Conservation (phyloP, 2,329 filamentous ascomycete genomes). For the Ilyonectria destructans region DNA sequence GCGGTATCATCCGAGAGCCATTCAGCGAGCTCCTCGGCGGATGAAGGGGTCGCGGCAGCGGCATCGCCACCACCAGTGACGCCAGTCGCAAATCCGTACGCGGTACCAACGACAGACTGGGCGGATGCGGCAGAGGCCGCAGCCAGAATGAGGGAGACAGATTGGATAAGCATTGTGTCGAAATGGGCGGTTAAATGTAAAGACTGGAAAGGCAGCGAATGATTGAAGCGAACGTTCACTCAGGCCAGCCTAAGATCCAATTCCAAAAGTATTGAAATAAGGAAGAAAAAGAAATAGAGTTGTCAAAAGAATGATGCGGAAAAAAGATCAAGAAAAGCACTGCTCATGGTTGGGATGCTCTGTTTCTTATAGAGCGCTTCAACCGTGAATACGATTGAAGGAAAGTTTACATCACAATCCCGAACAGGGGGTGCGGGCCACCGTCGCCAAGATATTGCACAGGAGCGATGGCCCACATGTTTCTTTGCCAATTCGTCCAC, state of each 20-base stretch:
- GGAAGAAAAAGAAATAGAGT: background rate
- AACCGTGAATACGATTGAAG: background rate
- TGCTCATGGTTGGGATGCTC: background rate
- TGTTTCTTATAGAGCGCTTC: background rate
- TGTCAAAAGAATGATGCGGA: background rate
- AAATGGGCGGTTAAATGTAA: slow-evolving; percentile 4
- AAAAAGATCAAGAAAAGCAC: background rate
- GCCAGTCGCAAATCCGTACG: slow-evolving; percentile 54
- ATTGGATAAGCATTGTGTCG: slow-evolving; percentile 34
- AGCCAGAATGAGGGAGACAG: slow-evolving; percentile 38
- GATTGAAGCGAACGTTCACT: background rate
- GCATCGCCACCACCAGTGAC: slow-evolving; percentile 69
- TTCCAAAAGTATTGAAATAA: background rate
- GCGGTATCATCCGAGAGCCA: slow-evolving; percentile 49
- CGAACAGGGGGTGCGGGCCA: background rate
- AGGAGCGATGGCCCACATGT: background rate
- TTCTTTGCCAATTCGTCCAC: background rate
- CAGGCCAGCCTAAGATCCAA: slow-evolving; percentile 2
- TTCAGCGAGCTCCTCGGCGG: slow-evolving; percentile 61
- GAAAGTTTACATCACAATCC: background rate
- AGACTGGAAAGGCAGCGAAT: background rate
- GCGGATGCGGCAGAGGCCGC: slow-evolving; percentile 44
- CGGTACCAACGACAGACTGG: slow-evolving; percentile 49
- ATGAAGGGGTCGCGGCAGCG: slow-evolving; percentile 59
- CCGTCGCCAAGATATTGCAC: slow-evolving; percentile 8